Evolutionary conservation across 2,329 filamentous ascomycete genomes (phyloP).

Genomic region (Botrytis aclada): DNA sequence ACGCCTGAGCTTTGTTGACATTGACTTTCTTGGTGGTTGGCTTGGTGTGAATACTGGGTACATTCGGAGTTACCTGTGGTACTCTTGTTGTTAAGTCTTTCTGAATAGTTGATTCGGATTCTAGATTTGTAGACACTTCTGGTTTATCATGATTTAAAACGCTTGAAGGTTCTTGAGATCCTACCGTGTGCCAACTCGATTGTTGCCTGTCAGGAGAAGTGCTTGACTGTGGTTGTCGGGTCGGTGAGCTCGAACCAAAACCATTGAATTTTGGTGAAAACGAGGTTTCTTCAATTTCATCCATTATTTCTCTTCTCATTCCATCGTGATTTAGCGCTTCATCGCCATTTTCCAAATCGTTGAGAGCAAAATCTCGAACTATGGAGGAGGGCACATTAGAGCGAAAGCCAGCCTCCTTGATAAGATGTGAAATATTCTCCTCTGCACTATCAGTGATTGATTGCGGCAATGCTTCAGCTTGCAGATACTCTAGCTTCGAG

Average conservation of each 20-base stretch:
- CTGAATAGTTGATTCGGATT: neutral
- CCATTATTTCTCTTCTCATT: conserved; percentile 28
- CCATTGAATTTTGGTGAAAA: conserved; percentile 38
- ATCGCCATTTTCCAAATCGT: conserved; percentile 29
- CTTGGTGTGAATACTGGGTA: neutral
- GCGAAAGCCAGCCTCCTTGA: conserved; percentile 48
- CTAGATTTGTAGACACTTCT: neutral
- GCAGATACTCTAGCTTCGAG: conserved; percentile 4
- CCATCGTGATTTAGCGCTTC: conserved; percentile 30
- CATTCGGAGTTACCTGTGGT: neutral
- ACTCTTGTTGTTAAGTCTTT: neutral
- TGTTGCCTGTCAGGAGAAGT: conserved; percentile 22
- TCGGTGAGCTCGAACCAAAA: conserved; percentile 32
- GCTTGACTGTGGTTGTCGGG: neutral
- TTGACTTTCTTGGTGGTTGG: conserved; percentile 8
- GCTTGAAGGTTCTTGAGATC: conserved; percentile 15
- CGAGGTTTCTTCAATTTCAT: conserved; percentile 21
- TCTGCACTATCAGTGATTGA: conserved; percentile 31
- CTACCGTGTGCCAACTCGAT: conserved; percentile 31
- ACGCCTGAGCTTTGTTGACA: conserved; percentile 24
- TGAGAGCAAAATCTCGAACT: conserved; percentile 31
- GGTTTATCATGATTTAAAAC: neutral
- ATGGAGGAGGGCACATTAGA: conserved; percentile 44
- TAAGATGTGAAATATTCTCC: conserved; percentile 45
- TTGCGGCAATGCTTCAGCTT: conserved; percentile 32